Percentiles rank a stretch among this genome's conserved stretches.
phyloP scores from a whole-genome alignment of 108 stramenopile genomes.

The Aurantiochytrium sp. region DNA sequence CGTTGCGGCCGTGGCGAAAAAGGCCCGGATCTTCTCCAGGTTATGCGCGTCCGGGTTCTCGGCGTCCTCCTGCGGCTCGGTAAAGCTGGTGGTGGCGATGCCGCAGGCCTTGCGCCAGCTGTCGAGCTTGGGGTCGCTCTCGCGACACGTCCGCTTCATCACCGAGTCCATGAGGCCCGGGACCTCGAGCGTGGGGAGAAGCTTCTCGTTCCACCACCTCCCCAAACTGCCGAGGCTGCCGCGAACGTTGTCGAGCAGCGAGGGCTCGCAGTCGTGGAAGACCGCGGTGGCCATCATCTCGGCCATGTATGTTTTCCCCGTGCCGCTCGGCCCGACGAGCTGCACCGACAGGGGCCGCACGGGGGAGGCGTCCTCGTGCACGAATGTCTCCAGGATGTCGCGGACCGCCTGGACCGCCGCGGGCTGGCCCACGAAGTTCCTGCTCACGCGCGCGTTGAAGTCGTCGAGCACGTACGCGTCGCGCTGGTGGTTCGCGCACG shows the following conservation, averaged over 20 bases:
- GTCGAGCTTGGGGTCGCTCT: not conserved
- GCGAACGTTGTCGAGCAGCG: not conserved
- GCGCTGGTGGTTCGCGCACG: not conserved
- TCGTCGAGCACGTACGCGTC: not conserved
- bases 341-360: not conserved
- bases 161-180: not conserved
- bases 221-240: not conserved
- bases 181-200: not conserved
- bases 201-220: not conserved
- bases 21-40: not conserved
- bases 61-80: not conserved
- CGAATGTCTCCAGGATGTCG: not conserved
- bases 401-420: not conserved
- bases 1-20: not conserved
- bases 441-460: not conserved
- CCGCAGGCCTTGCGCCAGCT: constrained; percentile 13
- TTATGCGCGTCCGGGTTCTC: not conserved
- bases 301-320: not conserved
- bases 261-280: not conserved
- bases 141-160: not conserved
- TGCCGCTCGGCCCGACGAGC: not conserved
- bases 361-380: not conserved
- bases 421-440: not conserved
- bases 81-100: not conserved
- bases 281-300: not conserved